A percentile compares a stretch with the other conserved stretches of the same genome.
Evolutionary conservation across 768 basidiomycete species (phyloP).

Genomic region (Tricholoma flavovirens): DNA sequence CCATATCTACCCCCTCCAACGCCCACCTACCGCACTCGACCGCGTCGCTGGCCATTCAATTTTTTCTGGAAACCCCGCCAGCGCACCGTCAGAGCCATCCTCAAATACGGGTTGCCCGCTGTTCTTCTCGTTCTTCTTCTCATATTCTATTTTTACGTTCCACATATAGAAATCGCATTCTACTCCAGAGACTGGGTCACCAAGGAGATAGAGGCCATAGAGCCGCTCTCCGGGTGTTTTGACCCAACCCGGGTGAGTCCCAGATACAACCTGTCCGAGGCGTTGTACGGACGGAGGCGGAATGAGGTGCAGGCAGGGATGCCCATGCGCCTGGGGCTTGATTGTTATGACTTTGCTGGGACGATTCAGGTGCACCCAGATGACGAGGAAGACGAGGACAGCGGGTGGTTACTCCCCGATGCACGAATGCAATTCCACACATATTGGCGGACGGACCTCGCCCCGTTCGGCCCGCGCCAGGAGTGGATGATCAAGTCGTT

Average conservation of each 20-base stretch:
- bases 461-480: constrained; percentile 74
- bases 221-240: constrained; percentile 73
- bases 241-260: constrained; percentile 51
- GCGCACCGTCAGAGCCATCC: constrained; percentile 30
- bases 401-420: constrained; percentile 26
- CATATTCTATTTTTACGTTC: constrained; percentile 63
- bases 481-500: constrained; percentile 91
- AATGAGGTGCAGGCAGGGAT: constrained; percentile 80
- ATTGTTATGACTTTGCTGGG: constrained; percentile 91
- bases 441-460: constrained; percentile 91
- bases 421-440: constrained; percentile 74
- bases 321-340: constrained; percentile 70
- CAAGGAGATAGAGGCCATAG: constrained; percentile 59
- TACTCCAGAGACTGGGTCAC: constrained; percentile 74
- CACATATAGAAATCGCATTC: constrained; percentile 80
- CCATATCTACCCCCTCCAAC: constrained; percentile 18
- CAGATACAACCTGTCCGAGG: constrained; percentile 60
- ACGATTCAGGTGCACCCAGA: constrained; percentile 48
- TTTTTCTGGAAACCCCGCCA: constrained; percentile 25
- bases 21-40: constrained; percentile 23
- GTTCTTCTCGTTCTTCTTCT: constrained; percentile 35
- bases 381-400: constrained; percentile 8
- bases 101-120: constrained; percentile 41
- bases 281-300: constrained; percentile 56
- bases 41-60: constrained; percentile 12